Evolutionary conservation across 306 rosid species (phyloP).

Genomic region (Gillenia trifoliata): DNA sequence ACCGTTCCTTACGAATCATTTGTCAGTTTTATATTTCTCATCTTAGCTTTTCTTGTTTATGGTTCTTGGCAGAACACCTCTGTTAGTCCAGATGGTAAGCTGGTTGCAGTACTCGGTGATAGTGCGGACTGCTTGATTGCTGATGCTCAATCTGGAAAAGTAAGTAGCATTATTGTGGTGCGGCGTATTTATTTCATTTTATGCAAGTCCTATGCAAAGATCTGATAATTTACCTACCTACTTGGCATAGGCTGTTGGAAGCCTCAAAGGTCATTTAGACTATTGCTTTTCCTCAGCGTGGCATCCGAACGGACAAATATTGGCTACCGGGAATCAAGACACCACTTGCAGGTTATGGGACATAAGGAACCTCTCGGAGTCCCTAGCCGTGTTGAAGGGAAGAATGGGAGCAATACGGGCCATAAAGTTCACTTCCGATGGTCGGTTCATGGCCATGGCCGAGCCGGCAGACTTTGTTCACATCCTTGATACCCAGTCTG

Average conservation of each 20-base stretch:
- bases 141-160: conserved; percentile 74
- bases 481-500: conserved; percentile 49
- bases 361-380: conserved; percentile 69
- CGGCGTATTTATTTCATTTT: not conserved
- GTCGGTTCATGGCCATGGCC: conserved; percentile 81
- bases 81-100: conserved; percentile 79
- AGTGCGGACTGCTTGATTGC: conserved; percentile 70
- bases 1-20: not conserved
- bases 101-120: conserved; percentile 84
- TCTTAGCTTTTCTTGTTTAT: not conserved
- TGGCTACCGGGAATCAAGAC: conserved; percentile 98
- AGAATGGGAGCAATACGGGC: conserved; percentile 91
- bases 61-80: conserved; percentile 53
- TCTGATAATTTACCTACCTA: not conserved
- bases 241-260: conserved; percentile 43
- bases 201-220: not conserved
- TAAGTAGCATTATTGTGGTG: not conserved
- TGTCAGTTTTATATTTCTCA: not conserved
- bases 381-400: conserved; percentile 77
- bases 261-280: conserved; percentile 83
- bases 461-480: conserved; percentile 96
- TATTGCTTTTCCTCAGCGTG: conserved; percentile 90
- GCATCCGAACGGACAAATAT: conserved; percentile 82
- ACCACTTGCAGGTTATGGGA: conserved; percentile 96
- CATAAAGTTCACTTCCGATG: conserved; percentile 60